phyloP scores from a whole-genome alignment of 345 rosid species.

The Brassica incana region DNA sequence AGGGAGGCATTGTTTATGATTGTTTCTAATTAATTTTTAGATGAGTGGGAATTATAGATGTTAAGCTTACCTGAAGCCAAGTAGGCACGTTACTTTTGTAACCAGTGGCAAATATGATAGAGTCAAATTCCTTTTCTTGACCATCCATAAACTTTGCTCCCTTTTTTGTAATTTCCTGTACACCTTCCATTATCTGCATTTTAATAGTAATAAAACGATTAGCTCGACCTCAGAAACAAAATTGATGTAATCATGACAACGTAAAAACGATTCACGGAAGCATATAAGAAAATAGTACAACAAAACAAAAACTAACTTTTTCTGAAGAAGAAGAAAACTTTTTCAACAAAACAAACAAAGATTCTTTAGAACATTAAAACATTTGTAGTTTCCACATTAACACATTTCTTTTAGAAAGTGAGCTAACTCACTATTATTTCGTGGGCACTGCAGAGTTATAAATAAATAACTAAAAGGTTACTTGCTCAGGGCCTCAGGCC shows the following conservation, averaged over 20 bases:
- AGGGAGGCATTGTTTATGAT: not conserved
- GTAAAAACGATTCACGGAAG: not conserved
- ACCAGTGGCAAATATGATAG: constrained; percentile 88
- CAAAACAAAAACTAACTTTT: constrained; percentile 24
- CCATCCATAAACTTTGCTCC: constrained; percentile 85
- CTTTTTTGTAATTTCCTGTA: constrained; percentile 64
- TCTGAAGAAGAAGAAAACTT: not conserved
- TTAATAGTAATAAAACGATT: not conserved
- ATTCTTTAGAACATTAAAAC: constrained; percentile 3
- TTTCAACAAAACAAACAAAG: not conserved
- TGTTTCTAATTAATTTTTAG: not conserved
- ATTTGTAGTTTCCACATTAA: constrained; percentile 9
- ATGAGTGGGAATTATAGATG: constrained; percentile 9
- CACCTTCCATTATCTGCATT: constrained; percentile 63
- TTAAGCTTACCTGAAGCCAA: constrained; percentile 77
- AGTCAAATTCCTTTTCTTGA: constrained; percentile 68
- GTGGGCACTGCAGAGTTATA: not conserved
- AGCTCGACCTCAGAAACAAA: constrained; percentile 9
- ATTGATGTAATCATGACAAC: constrained; percentile 4
- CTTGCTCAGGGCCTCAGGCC: not conserved
- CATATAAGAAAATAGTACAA: not conserved
- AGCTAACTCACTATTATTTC: not conserved
- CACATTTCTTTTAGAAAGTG: constrained; percentile 28
- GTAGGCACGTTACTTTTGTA: constrained; percentile 85
- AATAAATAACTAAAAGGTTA: not conserved